Conservation (phyloP, 768 basidiomycete species). For the Tephrocybe sp. region DNA sequence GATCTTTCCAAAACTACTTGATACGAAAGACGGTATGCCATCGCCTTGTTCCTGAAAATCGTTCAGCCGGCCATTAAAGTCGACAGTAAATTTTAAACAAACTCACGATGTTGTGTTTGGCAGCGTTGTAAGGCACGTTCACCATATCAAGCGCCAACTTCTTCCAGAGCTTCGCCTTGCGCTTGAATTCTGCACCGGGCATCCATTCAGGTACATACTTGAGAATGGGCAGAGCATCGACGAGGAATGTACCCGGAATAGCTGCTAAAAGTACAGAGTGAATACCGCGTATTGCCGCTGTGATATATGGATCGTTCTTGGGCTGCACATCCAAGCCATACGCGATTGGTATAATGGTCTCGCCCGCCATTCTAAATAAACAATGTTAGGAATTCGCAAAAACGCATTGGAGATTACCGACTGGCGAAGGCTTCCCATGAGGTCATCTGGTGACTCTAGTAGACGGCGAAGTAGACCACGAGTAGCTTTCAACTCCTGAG, state of each 20-base stretch:
- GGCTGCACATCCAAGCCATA: constrained; percentile 16
- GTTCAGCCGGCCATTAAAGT: too few relatives aligned
- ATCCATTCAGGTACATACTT: constrained; percentile 36
- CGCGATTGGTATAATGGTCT: constrained; percentile 27
- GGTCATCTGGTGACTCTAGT: constrained; percentile 4
- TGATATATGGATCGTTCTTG: constrained; percentile 34
- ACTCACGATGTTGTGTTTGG: constrained; percentile 18
- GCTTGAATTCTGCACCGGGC: constrained; percentile 33
- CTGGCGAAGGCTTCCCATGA: constrained; percentile 25
- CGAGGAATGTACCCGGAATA: constrained; percentile 30
- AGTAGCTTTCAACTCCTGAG: constrained; percentile 21
- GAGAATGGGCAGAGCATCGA: too few relatives aligned
- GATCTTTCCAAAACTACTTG: too few relatives aligned
- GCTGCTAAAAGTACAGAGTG: constrained; percentile 11
- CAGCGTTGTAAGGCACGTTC: constrained; percentile 20
- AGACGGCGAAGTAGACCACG: constrained; percentile 27
- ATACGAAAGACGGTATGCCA: too few relatives aligned
- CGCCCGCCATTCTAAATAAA: constrained; percentile 16
- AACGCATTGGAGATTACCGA: too few relatives aligned
- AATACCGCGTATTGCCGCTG: constrained; percentile 26
- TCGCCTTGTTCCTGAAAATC: too few relatives aligned
- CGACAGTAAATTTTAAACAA: too few relatives aligned
- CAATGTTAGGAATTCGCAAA: too few relatives aligned
- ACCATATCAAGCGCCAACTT: background rate
- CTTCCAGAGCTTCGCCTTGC: constrained; percentile 5